Evolutionary conservation across 176 grass and related monocot species (phyloP).

Genomic region (Lolium rigidum): DNA sequence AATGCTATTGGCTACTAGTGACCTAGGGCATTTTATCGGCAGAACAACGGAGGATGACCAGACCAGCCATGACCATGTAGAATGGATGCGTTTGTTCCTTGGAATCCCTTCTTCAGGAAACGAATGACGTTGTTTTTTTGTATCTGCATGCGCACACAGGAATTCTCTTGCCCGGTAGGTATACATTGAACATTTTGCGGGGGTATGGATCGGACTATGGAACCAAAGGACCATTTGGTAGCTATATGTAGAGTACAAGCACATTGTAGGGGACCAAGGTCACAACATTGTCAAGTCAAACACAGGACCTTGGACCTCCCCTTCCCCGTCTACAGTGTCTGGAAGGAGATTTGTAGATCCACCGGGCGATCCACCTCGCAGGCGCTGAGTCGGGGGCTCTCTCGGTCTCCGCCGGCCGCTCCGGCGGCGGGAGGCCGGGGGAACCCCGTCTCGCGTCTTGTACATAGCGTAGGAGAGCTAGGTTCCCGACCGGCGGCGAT

Average conservation of each 20-base stretch:
- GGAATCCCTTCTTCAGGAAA: conserved; percentile 59
- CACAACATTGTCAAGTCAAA: neutral
- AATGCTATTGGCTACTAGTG: conserved; percentile 47
- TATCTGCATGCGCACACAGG: neutral
- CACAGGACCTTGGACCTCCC: too few relatives aligned
- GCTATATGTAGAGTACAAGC: conserved; percentile 21
- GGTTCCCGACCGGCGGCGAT: too few relatives aligned
- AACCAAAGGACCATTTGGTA: conserved; percentile 26
- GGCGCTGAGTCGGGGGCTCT: too few relatives aligned
- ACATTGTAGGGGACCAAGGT: conserved; percentile 34
- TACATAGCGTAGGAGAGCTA: too few relatives aligned
- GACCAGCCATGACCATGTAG: neutral
- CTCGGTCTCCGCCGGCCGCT: too few relatives aligned
- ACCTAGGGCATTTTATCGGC: conserved; percentile 55
- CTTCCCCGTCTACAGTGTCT: too few relatives aligned
- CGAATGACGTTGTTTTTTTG: conserved; percentile 49
- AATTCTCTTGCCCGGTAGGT: conserved; percentile 14
- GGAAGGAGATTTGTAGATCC: too few relatives aligned
- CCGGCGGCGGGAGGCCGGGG: too few relatives aligned
- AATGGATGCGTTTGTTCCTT: conserved; percentile 23
- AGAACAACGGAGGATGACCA: conserved; percentile 33
- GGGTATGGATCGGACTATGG: neutral
- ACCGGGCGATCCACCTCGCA: too few relatives aligned
- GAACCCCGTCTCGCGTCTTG: too few relatives aligned
- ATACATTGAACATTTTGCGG: conserved; percentile 23